These are phyloP conservation scores for Chlorokybus atmophyticus DNA, from an alignment of 139 green algal genomes.

Conservation along the genomic window DNA sequence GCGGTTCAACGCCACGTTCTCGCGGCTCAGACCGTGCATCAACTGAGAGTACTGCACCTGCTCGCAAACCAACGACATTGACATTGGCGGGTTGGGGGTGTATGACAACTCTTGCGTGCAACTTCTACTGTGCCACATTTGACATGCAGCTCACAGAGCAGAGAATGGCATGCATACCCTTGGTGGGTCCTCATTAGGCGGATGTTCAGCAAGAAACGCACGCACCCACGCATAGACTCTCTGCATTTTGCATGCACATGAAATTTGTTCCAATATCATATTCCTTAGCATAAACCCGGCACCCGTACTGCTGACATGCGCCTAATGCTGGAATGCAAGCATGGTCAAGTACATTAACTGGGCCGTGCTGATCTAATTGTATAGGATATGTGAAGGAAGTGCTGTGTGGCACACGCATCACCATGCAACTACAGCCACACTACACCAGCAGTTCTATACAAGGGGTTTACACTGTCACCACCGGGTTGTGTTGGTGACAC, in stretches of 20 bases:
- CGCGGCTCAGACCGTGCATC: constrained; percentile 56
- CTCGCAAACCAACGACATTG: constrained; percentile 10
- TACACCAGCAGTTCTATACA: neutral
- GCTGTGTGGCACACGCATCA: too few relatives aligned
- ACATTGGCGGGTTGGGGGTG: too few relatives aligned
- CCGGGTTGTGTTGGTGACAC: too few relatives aligned
- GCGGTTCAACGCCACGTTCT: constrained; percentile 85
- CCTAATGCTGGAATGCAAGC: too few relatives aligned
- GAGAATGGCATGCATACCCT: neutral
- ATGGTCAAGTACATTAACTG: too few relatives aligned
- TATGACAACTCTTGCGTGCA: too few relatives aligned
- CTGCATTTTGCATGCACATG: neutral
- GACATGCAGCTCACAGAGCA: neutral
- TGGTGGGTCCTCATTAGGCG: neutral
- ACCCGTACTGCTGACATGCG: too few relatives aligned
- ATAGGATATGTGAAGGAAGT: too few relatives aligned
- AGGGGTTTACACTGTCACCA: neutral
- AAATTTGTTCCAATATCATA: too few relatives aligned
- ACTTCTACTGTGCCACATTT: too few relatives aligned
- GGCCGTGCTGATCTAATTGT: too few relatives aligned
- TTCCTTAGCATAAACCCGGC: too few relatives aligned
- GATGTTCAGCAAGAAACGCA: neutral
- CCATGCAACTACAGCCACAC: neutral
- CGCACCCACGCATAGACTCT: neutral
- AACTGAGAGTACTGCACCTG: constrained; percentile 80